Evolutionary conservation across 495 filamentous ascomycete genomes (phyloP), one percentile per base, ranked within the genome.

Genomic region (Xylaria nigripes): DNA sequence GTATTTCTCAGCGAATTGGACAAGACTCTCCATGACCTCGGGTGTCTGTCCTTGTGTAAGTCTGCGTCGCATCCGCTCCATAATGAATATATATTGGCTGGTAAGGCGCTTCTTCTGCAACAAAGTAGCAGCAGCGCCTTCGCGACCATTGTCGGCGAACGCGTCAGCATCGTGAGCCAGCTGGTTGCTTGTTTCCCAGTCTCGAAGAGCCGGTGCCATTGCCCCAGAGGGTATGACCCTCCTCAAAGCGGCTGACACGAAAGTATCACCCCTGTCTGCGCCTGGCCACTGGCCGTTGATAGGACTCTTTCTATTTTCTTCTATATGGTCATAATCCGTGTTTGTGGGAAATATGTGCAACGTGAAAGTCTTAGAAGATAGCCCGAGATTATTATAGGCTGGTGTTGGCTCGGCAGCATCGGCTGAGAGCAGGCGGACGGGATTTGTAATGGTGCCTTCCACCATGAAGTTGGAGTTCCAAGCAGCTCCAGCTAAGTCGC

Each of bases 181-280:
- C 58, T 68, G 64, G n/a, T 67, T 69, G 50, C 66, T 65, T 4
- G 66, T 71, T 48, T 77, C 70, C 77, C 77, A 81, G 49, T 78
- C 76, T 19, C 50, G 52, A 27, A 79, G 55, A 2, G 69, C 76
- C n/a, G 54, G 56, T 23, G 59, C 51, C 54, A 68, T 70, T 19
- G 69, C 60, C 16, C 63, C 63, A 2, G 56, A 38, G 1, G 75
- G 72, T n/a, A 77, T 48, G n/a, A 59, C 48, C 15, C 38, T 50
- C 21, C 58, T 34, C 47, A 81, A 60, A 3, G 64, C 65, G 3
- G 65, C 55, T 0, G 60, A 69, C 2, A 68, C 54, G 45, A 68
- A 67, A 0, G 56, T 36, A 36, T 36, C 32, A 5, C 32, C 32
- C 15, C 22, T 27, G n/a, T 18, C 41, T 50, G 44, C 64, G 10